A percentile compares a stretch with the other conserved stretches of the same genome.
Evolutionary conservation across 2,329 filamentous ascomycete species (phyloP).

Genomic region (Fusarium sacchari): DNA sequence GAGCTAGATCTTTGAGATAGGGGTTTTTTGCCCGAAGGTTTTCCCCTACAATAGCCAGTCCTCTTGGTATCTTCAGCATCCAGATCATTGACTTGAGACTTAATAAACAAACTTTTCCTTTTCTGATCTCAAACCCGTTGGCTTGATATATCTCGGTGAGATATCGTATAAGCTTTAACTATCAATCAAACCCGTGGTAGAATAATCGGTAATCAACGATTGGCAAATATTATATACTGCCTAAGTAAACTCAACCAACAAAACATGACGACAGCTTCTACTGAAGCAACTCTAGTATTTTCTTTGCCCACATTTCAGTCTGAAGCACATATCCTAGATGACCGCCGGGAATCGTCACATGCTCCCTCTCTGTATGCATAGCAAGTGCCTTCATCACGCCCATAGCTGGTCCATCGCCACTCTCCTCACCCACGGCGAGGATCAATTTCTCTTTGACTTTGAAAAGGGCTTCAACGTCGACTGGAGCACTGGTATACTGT

Average conservation of each 20-base stretch:
- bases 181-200: too few species aligned
- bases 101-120: not conserved
- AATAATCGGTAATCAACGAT: rapidly evolving
- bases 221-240: too few species aligned
- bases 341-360: not conserved
- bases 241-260: too few species aligned
- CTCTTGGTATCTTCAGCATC: not conserved
- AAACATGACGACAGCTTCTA: too few species aligned
- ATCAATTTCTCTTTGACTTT: too few species aligned
- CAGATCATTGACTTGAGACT: not conserved
- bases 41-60: not conserved
- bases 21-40: not conserved
- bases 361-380: not conserved
- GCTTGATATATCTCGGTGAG: too few species aligned
- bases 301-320: not conserved
- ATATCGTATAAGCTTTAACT: too few species aligned
- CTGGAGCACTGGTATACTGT: too few species aligned
- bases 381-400: too few species aligned
- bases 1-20: not conserved
- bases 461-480: too few species aligned
- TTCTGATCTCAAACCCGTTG: rapidly evolving
- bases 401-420: too few species aligned
- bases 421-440: too few species aligned
- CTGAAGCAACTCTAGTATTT: not conserved
- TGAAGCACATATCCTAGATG: not conserved